phyloP scores from a whole-genome alignment of 805 yeast genomes.

The Candida pseudofarinosa region DNA sequence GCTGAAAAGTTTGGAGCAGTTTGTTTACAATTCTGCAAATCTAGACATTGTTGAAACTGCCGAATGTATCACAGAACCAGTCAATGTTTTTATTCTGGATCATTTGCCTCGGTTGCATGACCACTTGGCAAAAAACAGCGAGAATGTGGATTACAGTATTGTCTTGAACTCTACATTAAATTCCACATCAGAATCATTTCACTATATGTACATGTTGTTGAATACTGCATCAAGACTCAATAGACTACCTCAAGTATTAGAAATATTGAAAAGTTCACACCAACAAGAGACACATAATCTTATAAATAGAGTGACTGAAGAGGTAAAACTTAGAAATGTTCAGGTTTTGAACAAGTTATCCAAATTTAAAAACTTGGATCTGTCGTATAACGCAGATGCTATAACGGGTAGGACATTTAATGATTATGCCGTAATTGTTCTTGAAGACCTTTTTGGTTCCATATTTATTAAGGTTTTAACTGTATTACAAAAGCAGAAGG shows the following conservation, averaged over 20 bases:
- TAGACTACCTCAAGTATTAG: constrained; percentile 55
- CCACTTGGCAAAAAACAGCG: constrained; percentile 15
- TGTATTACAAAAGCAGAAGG: constrained; percentile 67
- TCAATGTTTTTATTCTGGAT: constrained; percentile 22
- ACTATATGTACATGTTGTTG: constrained; percentile 50
- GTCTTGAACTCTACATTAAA: constrained; percentile 27
- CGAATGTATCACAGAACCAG: constrained; percentile 27
- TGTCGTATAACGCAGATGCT: constrained; percentile 14
- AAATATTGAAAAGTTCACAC: constrained; percentile 49
- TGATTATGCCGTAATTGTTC: constrained; percentile 49
- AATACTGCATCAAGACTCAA: constrained; percentile 58
- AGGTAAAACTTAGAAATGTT: constrained; percentile 55
- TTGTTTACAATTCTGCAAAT: constrained; percentile 52
- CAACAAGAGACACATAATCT: constrained; percentile 62
- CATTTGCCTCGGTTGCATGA: constrained; percentile 28
- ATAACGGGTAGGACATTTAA: constrained; percentile 29
- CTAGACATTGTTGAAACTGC: constrained; percentile 53
- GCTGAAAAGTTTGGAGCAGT: constrained; percentile 48
- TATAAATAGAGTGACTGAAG: constrained; percentile 59
- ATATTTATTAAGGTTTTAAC: constrained; percentile 61
- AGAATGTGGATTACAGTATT: constrained; percentile 25
- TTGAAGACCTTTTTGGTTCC: constrained; percentile 68
- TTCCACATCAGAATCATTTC: constrained; percentile 41
- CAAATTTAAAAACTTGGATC: constrained; percentile 29
- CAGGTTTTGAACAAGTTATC: constrained; percentile 23